Evolutionary conservation across 352 stramenopile species (phyloP), one percentile per base, ranked within the genome.

Genomic region (Hyaloperonospora brassicae): DNA sequence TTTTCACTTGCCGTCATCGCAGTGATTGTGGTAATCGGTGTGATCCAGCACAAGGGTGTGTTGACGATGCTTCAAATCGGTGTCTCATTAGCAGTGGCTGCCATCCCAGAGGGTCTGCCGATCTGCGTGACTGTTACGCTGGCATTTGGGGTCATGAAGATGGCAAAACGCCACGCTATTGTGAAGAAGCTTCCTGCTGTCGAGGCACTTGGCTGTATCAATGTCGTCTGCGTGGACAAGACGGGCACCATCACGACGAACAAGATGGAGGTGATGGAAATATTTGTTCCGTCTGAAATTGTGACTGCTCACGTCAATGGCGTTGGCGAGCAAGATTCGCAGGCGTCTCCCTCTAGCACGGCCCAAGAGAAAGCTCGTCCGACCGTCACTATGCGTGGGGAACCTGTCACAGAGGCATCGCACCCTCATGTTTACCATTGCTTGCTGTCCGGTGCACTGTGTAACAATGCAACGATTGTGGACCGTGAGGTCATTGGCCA

Each of bases 41-140:
- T 96, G 8, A 55, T 97, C 10, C 82, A 95, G 50, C 81, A 93
- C 52, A 91, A 97, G 53, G 86, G 91, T 0, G 78, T 98, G 46
- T 73, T 98, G 14, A 87, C 95, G 48, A 98, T 98, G 70, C 86
- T 98, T 25, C 95, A 96, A 51, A 97, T 98, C 49, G 94, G 93
- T 13, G 90, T 98, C 4, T 97, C 89, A 64, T 76, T 94, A 30
- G 59, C 75, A 41, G 70, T 93, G 24, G 68, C 77, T 68, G 68
- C 95, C 61, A 81, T 92, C 27, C 77, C 81, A 1, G 79, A 93
- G 40, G 84, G 80, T 7, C 56, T 91, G 12, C 80, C 80, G 7
- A 91, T 91, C 46, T 90, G 79, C 41, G 79, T 92, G 49, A 93
- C 81, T 14, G 79, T 91, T 21, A 92, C 79, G 4, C 53, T 90